These are phyloP conservation scores for Stagonosporopsis chrysanthemi DNA, from an alignment of 2,329 filamentous ascomycete genomes.

Conservation along the genomic window DNA sequence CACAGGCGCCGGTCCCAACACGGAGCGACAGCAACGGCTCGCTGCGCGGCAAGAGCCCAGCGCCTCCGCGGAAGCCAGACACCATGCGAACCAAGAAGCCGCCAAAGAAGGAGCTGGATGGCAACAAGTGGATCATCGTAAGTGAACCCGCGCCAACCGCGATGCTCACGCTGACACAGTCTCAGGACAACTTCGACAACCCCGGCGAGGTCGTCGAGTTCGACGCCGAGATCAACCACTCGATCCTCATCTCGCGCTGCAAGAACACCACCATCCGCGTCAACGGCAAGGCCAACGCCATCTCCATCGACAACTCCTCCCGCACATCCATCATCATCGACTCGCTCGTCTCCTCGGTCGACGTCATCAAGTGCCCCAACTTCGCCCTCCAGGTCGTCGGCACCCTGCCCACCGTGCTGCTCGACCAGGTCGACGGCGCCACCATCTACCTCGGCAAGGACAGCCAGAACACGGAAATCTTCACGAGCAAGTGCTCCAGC, in stretches of 20 bases:
- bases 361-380: slow-evolving; percentile 93
- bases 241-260: slow-evolving; percentile 90
- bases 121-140: slow-evolving; percentile 91
- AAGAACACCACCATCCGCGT: slow-evolving; percentile 89
- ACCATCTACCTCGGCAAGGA: slow-evolving; percentile 85
- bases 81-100: slow-evolving; percentile 58
- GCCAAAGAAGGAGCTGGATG: slow-evolving; percentile 59
- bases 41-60: slow-evolving; percentile 79
- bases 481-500: slow-evolving; percentile 84
- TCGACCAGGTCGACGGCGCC: slow-evolving; percentile 93
- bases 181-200: slow-evolving; percentile 88
- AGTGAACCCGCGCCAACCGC: slow-evolving; percentile 37
- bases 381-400: slow-evolving; percentile 94
- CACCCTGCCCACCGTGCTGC: slow-evolving; percentile 81
- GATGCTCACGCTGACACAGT: slow-evolving; percentile 10
- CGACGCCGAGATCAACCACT: slow-evolving; percentile 82
- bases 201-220: slow-evolving; percentile 76
- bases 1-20: slow-evolving; percentile 72
- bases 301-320: slow-evolving; percentile 89
- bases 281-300: slow-evolving; percentile 94
- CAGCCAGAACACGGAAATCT: slow-evolving; percentile 79
- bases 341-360: slow-evolving; percentile 86
- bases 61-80: slow-evolving; percentile 72
- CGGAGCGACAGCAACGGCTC: slow-evolving; percentile 59
- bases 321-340: slow-evolving; percentile 88